phyloP scores from a whole-genome alignment of 257 asterid genomes.

The Handroanthus guayacan region DNA sequence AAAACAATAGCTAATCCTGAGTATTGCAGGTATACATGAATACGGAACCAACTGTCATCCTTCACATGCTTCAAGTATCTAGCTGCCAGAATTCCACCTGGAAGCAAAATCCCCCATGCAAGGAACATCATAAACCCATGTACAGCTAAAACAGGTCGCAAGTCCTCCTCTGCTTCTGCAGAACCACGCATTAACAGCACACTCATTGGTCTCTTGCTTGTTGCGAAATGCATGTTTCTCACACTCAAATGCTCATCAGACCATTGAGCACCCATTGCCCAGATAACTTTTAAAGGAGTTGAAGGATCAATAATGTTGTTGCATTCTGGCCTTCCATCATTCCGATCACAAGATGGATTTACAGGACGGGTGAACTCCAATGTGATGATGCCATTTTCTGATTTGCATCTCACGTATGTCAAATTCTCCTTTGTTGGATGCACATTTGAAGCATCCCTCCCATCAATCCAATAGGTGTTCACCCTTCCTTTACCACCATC shows the following conservation, averaged over 20 bases:
- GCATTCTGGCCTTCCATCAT: slow-evolving; percentile 69
- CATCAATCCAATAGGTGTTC: slow-evolving; percentile 86
- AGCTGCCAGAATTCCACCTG: slow-evolving; percentile 89
- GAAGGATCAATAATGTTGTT: slow-evolving; percentile 86
- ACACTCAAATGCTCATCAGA: slow-evolving; percentile 74
- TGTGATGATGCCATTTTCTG: slow-evolving; percentile 93
- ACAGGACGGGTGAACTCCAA: slow-evolving; percentile 94
- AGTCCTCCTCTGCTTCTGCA: slow-evolving; percentile 95
- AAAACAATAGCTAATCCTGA: slow-evolving; percentile 92
- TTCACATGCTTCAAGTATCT: slow-evolving; percentile 87
- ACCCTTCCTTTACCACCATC: slow-evolving; percentile 82
- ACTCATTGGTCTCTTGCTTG: slow-evolving; percentile 90
- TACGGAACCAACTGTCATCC: slow-evolving; percentile 90
- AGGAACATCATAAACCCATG: slow-evolving; percentile 99
- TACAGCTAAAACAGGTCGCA: slow-evolving; percentile 93
- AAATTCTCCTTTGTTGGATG: slow-evolving; percentile 85
- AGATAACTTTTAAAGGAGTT: slow-evolving; percentile 82
- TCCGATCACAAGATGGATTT: slow-evolving; percentile 65
- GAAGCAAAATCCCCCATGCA: slow-evolving; percentile 95
- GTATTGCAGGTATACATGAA: slow-evolving; percentile 87
- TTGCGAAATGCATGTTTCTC: slow-evolving; percentile 87
- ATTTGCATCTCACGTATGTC: slow-evolving; percentile 91
- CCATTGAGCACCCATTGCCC: slow-evolving; percentile 99
- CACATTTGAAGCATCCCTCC: slow-evolving; percentile 70
- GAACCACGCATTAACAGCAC: slow-evolving; percentile 89